phyloP scores from a whole-genome alignment of 306 rosid genomes.

The Vachellia collinsii region DNA sequence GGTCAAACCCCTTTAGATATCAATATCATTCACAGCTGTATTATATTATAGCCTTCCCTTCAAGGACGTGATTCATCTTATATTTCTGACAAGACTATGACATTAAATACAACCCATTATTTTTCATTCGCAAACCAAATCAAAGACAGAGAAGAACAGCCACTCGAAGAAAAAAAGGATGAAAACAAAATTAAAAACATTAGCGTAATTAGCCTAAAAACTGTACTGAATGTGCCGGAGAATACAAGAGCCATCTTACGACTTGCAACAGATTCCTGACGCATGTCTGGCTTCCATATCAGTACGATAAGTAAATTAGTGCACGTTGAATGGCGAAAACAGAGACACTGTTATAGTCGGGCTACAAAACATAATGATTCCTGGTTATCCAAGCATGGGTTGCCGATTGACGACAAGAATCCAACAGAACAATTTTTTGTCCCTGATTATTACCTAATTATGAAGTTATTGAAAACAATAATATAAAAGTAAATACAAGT shows the following conservation, averaged over 20 bases:
- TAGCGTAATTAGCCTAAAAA: slow-evolving; percentile 19
- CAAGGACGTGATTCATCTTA: slow-evolving; percentile 31
- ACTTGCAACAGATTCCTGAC: not conserved
- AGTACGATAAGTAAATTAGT: not conserved
- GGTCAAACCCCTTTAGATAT: slow-evolving; percentile 30
- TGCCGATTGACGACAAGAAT: not conserved
- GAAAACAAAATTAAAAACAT: not conserved
- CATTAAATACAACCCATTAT: slow-evolving; percentile 36
- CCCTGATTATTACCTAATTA: slow-evolving; percentile 25
- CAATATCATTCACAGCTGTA: slow-evolving; percentile 33
- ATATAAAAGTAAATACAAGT: slow-evolving; percentile 9
- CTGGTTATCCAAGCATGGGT: not conserved
- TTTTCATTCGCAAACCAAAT: slow-evolving; percentile 38
- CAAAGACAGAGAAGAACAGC: not conserved
- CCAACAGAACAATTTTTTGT: slow-evolving; percentile 33
- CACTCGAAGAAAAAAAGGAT: not conserved
- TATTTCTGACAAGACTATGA: slow-evolving; percentile 46
- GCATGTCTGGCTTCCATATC: not conserved
- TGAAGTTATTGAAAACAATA: slow-evolving; percentile 29
- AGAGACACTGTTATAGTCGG: too few species aligned
- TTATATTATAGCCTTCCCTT: not conserved
- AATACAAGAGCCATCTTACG: slow-evolving; percentile 30
- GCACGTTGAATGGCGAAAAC: not conserved
- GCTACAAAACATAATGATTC: not conserved
- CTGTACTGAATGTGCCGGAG: slow-evolving; percentile 18